Evolutionary conservation across 306 rosid species (phyloP), one percentile per base, ranked within the genome.

Genomic region (Oxytropis ochrocephala): DNA sequence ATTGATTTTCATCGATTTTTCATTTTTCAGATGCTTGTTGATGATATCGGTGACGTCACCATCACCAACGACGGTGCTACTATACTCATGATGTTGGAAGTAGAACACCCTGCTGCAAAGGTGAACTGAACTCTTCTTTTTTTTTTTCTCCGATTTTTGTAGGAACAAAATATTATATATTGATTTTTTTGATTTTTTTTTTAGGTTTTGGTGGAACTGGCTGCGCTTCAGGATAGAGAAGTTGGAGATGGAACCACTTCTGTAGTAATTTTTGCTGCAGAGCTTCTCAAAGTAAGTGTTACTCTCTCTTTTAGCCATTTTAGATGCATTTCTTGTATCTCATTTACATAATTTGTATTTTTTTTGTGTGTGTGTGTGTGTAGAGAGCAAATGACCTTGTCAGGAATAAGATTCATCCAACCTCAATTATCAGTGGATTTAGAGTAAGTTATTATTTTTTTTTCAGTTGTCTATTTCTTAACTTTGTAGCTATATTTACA

Each of bases 231-330:
- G 52, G 99, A 95, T 50, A 75, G 89, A 59, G 99, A 95, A 82
- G 99, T 95, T 13, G 99, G 99, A 65, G 99, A 95, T 55, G 99
- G 99, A 61, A 95, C 99, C 7, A 95, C 99, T 11, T 95, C 99
- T 0, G 99, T 89, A 11, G 97, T 91, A 67, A 95, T 91, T 61
- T 86, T 95, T 9, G 97, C 99, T 35, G 97, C 99, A 4, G 99
- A 95, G 85, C 82, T 91, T 56, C 91, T 95, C 30, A 91, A 95
- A 83, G 98, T 88, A 58, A 75, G 61, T 67, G n/a, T 3, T 3
- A 11, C 18, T 5, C 11, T 42, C 17, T 46, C 7, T 10, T 30
- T 59, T 27, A 18, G 8, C 11, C 27, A 6, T 0, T 54, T 35
- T 46, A 12, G 36, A 42, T 50, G 13, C 19, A 14, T 69, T 36